Percentiles rank a stretch among this genome's conserved stretches.
These are phyloP conservation scores for Keithomyces neogunnii DNA, from an alignment of 2,329 filamentous ascomycete genomes.

Conservation along the genomic window DNA sequence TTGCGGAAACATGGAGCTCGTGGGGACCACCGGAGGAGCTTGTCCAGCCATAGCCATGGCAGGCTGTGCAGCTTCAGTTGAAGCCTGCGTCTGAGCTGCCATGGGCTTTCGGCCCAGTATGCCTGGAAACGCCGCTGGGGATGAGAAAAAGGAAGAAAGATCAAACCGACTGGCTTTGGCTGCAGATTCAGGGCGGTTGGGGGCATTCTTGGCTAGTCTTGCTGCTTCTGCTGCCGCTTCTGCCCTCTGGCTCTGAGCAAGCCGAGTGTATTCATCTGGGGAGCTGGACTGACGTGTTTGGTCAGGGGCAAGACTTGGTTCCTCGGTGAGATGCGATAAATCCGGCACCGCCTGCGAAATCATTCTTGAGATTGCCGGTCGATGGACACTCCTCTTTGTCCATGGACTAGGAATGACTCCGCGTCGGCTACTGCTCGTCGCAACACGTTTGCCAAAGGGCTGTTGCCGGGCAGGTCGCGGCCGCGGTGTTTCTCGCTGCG, in stretches of 20 bases:
- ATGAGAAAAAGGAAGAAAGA: slow-evolving; percentile 49
- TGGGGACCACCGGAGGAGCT: slow-evolving; percentile 16
- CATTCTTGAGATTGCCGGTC: slow-evolving; percentile 1
- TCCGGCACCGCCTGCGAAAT: slow-evolving; percentile 10
- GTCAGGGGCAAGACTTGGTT: slow-evolving; percentile 6
- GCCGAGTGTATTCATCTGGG: slow-evolving; percentile 35
- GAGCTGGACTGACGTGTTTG: slow-evolving; percentile 13
- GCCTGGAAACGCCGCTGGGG: slow-evolving; percentile 34
- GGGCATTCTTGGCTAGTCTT: slow-evolving; percentile 4
- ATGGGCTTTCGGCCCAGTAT: slow-evolving; percentile 23
- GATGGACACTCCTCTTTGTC: slow-evolving; percentile 19
- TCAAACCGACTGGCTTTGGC: slow-evolving; percentile 32
- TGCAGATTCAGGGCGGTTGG: slow-evolving; percentile 12
- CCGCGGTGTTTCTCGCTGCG: slow-evolving; percentile 35
- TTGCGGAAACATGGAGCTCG: slow-evolving; percentile 33
- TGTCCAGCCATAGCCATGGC: slow-evolving; percentile 11
- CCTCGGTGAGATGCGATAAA: slow-evolving; percentile 5
- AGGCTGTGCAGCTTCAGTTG: neutral
- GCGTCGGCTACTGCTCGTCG: slow-evolving; percentile 13
- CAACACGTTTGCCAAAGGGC: slow-evolving; percentile 19
- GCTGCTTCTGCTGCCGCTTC: slow-evolving; percentile 3
- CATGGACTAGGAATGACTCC: slow-evolving; percentile 30
- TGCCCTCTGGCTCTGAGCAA: slow-evolving; percentile 22
- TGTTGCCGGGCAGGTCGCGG: slow-evolving; percentile 24
- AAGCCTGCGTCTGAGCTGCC: slow-evolving; percentile 14